Evolutionary conservation across 306 rosid genomes (phyloP).

Genomic region (Malus orientalis): DNA sequence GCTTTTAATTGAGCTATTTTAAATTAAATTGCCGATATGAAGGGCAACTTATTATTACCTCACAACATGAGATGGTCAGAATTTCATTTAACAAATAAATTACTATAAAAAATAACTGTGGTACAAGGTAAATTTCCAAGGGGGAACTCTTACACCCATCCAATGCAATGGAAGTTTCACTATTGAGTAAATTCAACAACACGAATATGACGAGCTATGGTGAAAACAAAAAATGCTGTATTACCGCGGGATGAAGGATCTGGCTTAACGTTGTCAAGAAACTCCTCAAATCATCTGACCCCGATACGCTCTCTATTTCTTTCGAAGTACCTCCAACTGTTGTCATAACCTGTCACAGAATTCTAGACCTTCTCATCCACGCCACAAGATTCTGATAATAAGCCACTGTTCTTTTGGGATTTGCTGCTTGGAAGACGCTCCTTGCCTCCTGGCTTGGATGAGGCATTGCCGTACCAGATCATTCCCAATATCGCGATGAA

Average conservation of each 20-base stretch:
- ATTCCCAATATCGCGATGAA: slow-evolving; percentile 54
- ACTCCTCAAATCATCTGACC: slow-evolving; percentile 30
- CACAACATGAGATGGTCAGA: background rate
- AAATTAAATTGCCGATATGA: background rate
- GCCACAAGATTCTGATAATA: slow-evolving; percentile 40
- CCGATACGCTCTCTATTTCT: slow-evolving; percentile 6
- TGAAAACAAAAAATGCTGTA: slow-evolving; percentile 3
- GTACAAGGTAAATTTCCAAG: slow-evolving; percentile 17
- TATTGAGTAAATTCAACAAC: background rate
- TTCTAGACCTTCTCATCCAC: slow-evolving; percentile 39
- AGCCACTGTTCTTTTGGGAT: slow-evolving; percentile 30
- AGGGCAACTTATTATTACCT: background rate
- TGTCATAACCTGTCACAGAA: slow-evolving; percentile 6
- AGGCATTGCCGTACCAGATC: slow-evolving; percentile 81
- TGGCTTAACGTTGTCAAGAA: slow-evolving; percentile 19
- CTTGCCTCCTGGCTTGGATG: slow-evolving; percentile 71
- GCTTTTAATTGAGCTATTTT: too few species aligned
- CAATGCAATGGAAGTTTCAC: slow-evolving; percentile 1
- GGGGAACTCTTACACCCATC: background rate
- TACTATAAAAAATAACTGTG: slow-evolving; percentile 17
- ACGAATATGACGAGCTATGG: slow-evolving; percentile 19
- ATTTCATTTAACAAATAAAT: slow-evolving; percentile 12
- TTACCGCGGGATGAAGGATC: slow-evolving; percentile 24
- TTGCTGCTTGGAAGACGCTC: slow-evolving; percentile 45
- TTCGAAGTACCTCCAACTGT: background rate